These are phyloP conservation scores for Cyathus striatus DNA, from an alignment of 768 basidiomycete species.

Conservation along the genomic window DNA sequence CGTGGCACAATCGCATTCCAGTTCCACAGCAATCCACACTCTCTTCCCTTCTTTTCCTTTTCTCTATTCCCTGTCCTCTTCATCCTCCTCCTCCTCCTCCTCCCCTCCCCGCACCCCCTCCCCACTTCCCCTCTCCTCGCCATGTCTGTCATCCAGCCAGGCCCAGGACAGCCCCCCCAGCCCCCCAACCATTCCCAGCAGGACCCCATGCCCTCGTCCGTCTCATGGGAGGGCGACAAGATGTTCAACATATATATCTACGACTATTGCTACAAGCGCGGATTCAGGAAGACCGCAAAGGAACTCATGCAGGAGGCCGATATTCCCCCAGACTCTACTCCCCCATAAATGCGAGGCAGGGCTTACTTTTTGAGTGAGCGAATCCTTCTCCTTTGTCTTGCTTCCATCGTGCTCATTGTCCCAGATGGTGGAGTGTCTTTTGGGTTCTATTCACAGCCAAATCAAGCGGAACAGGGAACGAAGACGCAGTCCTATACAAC, in stretches of 20 bases:
- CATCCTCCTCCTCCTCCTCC: constrained; percentile 5
- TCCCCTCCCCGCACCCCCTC: constrained; percentile 4
- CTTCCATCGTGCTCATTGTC: constrained; percentile 3
- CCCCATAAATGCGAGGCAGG: constrained; percentile 84
- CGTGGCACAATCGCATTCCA: too few species aligned
- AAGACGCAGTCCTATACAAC: constrained; percentile 68
- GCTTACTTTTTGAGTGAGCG: constrained; percentile 76
- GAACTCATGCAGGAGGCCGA: constrained; percentile 67
- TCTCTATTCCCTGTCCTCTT: constrained; percentile 8
- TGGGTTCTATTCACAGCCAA: constrained; percentile 84
- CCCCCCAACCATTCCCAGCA: constrained; percentile 14
- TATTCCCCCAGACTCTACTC: constrained; percentile 52
- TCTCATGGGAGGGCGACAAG: constrained; percentile 82
- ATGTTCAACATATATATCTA: constrained; percentile 92
- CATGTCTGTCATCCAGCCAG: constrained; percentile 22
- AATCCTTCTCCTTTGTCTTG: constrained; percentile 6
- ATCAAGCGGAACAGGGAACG: constrained; percentile 58
- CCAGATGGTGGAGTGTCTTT: constrained; percentile 87
- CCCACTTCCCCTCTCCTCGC: constrained; percentile 1
- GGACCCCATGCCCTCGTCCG: constrained; percentile 9
- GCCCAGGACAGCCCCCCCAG: constrained; percentile 14
- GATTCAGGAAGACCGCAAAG: constrained; percentile 66
- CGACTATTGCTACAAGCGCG: constrained; percentile 80
- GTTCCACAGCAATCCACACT: too few species aligned
- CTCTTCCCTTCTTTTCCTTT: neutral